phyloP scores from a whole-genome alignment of 2,329 filamentous ascomycete genomes.

The Coleophoma cylindrospora region DNA sequence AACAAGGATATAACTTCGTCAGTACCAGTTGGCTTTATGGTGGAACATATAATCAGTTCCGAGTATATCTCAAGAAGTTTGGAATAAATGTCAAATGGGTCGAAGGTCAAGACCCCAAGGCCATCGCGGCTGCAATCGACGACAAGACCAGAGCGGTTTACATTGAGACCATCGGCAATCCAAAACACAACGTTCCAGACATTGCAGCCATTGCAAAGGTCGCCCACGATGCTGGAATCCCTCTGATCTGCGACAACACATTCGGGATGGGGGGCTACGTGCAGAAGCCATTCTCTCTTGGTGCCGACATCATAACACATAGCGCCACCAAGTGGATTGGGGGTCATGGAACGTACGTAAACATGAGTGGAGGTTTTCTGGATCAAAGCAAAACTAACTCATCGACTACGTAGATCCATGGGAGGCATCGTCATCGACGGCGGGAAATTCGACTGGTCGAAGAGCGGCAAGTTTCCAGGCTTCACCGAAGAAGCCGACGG shows the following conservation, averaged over 20 bases:
- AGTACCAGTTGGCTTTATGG: constrained; percentile 61
- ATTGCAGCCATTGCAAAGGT: constrained; percentile 58
- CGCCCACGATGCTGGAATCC: constrained; percentile 54
- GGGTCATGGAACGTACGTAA: constrained; percentile 56
- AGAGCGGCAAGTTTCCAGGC: constrained; percentile 62
- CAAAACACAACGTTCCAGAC: constrained; percentile 63
- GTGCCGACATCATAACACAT: constrained; percentile 62
- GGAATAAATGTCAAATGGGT: constrained; percentile 63
- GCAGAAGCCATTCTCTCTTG: constrained; percentile 56
- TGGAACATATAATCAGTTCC: constrained; percentile 64
- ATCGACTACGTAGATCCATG: constrained; percentile 27
- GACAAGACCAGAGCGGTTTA: constrained; percentile 65
- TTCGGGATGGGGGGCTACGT: constrained; percentile 64
- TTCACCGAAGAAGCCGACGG: constrained; percentile 58
- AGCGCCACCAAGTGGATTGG: constrained; percentile 64
- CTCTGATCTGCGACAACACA: constrained; percentile 53
- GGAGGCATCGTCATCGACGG: constrained; percentile 60
- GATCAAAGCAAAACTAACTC: too few relatives aligned
- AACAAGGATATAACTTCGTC: constrained; percentile 62
- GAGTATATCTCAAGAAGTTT: constrained; percentile 56
- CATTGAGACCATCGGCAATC: constrained; percentile 63
- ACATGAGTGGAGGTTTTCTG: too few relatives aligned
- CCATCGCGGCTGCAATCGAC: constrained; percentile 57
- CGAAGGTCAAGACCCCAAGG: constrained; percentile 50
- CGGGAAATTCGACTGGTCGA: constrained; percentile 66